Conservation (phyloP, 306 rosid genomes). For the Trifolium dubium region DNA sequence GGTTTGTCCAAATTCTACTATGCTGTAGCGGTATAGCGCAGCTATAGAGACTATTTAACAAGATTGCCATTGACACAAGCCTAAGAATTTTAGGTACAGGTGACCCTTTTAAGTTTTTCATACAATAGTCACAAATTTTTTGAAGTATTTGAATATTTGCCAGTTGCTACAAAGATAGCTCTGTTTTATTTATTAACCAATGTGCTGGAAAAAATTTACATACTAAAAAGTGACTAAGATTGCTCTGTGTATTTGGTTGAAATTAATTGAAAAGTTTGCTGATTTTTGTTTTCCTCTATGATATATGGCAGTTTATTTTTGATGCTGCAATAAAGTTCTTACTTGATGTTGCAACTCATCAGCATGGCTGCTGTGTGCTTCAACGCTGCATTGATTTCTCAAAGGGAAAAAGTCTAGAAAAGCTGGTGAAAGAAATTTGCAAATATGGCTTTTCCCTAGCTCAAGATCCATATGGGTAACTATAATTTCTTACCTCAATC, state of each 20-base stretch:
- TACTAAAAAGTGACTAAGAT: neutral
- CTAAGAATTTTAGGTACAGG: neutral
- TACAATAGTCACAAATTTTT: neutral
- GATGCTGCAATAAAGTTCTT: conserved; percentile 64
- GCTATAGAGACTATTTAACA: too few relatives aligned
- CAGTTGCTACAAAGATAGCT: neutral
- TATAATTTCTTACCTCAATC: neutral
- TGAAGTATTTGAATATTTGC: neutral
- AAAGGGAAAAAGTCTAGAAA: conserved; percentile 51
- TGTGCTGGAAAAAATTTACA: neutral
- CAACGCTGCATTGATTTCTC: conserved; percentile 72
- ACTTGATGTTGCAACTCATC: conserved; percentile 70
- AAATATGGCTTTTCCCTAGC: conserved; percentile 67
- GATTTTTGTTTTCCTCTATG: conserved; percentile 24
- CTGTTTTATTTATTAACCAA: neutral
- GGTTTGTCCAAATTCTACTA: too few relatives aligned
- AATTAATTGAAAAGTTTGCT: neutral
- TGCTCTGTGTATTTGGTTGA: neutral
- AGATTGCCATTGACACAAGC: neutral
- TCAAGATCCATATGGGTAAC: conserved; percentile 79
- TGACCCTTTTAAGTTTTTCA: neutral
- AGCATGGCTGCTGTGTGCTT: conserved; percentile 80
- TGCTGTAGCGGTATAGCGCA: too few relatives aligned
- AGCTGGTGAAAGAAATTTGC: conserved; percentile 59
- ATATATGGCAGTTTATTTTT: conserved; percentile 61